Base-by-base conservation (phyloP, 2,329 filamentous ascomycete genomes). In the Fusarium abutilonis region DNA sequence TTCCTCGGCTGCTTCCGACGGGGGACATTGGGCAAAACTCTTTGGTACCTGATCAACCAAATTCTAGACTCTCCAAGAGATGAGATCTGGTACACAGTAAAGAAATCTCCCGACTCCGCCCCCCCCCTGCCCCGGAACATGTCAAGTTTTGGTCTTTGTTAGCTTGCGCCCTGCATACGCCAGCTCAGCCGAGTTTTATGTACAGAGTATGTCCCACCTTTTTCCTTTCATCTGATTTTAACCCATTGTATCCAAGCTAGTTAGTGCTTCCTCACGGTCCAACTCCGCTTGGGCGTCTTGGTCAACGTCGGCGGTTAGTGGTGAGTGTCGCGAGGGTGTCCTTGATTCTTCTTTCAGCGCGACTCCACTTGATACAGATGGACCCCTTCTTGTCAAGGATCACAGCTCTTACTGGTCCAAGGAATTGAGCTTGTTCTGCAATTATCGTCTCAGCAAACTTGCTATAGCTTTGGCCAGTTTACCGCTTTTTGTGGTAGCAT, bases 1-100 rank as follows among this genome's bases (percentile, higher is more conserved):
- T 38, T 10, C 56, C 52, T 70, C 66, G 66, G 64, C 46, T 57
- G 51, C 49, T 56, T 43, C 56, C 62, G 57, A 63, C 23, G 23
- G 23, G 23, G 23, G 23, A 26, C 29, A 52, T 68, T 69, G 57
- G 66, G 68, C 56, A 65, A 52, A 36, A 31, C 15, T 54, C 40
- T 36, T 40, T 42, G 52, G 54, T 60, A 63, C 59, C 66, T 58
- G 55, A 59, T 54, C 49, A 49, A 32, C 48, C 39, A 14, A 14
- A 14, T 43, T 48, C 23, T 38, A 26, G 23, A 5, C 3, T 41
- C 14, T 44, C 19, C 15, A 29, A 21, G 21, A 60, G 46, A 58
- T 62, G 3, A 19, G 19, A 19, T 19, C 49, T 34, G 23, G 23
- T 8, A 26, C 19, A 19, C 19, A 4, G 19, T 19, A 19, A 4